Conservation (phyloP, 306 rosid species). For the Quercus cerris region DNA sequence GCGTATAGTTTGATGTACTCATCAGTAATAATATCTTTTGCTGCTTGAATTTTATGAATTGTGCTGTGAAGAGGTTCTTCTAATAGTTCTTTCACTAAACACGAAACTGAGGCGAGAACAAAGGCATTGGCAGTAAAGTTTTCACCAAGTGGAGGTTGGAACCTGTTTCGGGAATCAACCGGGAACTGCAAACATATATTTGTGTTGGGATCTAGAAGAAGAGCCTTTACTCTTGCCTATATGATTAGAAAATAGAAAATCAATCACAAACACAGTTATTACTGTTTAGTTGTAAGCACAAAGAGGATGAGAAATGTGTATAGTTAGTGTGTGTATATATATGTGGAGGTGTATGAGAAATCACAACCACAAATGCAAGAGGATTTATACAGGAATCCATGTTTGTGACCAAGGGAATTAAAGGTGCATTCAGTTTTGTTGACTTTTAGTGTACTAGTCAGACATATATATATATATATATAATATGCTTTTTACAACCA, state of each 20-base stretch:
- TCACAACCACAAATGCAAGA: too few relatives aligned
- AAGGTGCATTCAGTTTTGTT: too few relatives aligned
- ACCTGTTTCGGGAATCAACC: conserved; percentile 13
- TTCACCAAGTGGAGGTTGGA: conserved; percentile 19
- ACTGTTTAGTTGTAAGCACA: too few relatives aligned
- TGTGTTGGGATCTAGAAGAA: conserved; percentile 19
- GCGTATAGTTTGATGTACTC: conserved; percentile 21
- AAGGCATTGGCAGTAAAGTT: conserved; percentile 31
- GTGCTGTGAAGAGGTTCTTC: conserved; percentile 16
- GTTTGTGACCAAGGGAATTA: too few relatives aligned
- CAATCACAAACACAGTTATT: not conserved
- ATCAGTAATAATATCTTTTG: conserved; percentile 9
- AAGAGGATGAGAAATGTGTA: too few relatives aligned
- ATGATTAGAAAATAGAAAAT: not conserved
- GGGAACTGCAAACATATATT: conserved; percentile 30
- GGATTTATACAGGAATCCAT: too few relatives aligned
- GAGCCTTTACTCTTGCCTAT: conserved; percentile 30
- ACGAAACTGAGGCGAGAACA: conserved; percentile 29
- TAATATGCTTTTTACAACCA: too few relatives aligned
- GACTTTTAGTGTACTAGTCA: too few relatives aligned
- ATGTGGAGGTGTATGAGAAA: too few relatives aligned
- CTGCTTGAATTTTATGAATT: conserved; percentile 21
- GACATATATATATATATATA: too few relatives aligned
- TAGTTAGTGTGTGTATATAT: too few relatives aligned
- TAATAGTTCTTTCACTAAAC: not conserved